Evolutionary conservation across 768 basidiomycete genomes (phyloP).

Genomic region (Obba rivulosa): DNA sequence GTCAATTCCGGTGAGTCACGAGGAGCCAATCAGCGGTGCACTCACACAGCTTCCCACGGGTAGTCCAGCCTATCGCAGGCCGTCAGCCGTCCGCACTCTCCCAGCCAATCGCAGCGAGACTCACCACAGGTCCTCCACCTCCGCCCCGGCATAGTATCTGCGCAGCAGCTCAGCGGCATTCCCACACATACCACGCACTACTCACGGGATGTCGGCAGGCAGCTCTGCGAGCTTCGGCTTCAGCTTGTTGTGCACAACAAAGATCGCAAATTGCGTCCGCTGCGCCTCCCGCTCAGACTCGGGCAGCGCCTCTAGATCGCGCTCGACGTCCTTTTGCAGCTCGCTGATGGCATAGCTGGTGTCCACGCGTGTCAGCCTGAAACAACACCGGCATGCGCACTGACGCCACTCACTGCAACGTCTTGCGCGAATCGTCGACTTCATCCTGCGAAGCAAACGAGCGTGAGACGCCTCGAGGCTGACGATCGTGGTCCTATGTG

Average conservation of each 20-base stretch:
- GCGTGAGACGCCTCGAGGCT: background rate
- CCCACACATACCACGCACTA: conserved; percentile 4
- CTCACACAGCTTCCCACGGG: conserved; percentile 78
- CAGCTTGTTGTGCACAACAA: conserved; percentile 93
- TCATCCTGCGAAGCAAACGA: conserved; percentile 59
- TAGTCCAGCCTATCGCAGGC: conserved; percentile 62
- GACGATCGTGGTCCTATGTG: background rate
- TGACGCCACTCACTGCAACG: conserved; percentile 58
- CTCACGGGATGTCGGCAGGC: conserved; percentile 61
- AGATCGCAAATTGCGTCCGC: conserved; percentile 81
- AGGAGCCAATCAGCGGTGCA: conserved; percentile 14
- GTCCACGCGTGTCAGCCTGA: background rate
- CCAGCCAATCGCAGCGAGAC: conserved; percentile 19
- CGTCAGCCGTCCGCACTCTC: conserved; percentile 3
- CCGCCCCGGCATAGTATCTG: conserved; percentile 77
- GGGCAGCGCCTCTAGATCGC: conserved; percentile 55
- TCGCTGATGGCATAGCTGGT: conserved; percentile 85
- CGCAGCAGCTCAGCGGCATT: background rate
- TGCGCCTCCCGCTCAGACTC: conserved; percentile 67
- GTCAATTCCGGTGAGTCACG: background rate
- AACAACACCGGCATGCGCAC: background rate
- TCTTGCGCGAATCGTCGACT: conserved; percentile 85
- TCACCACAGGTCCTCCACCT: conserved; percentile 69
- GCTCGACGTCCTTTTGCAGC: conserved; percentile 83
- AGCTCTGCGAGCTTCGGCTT: conserved; percentile 80